Evolutionary conservation across 768 basidiomycete genomes (phyloP), one percentile per base, ranked within the genome.

Genomic region (Pholiota molesta): DNA sequence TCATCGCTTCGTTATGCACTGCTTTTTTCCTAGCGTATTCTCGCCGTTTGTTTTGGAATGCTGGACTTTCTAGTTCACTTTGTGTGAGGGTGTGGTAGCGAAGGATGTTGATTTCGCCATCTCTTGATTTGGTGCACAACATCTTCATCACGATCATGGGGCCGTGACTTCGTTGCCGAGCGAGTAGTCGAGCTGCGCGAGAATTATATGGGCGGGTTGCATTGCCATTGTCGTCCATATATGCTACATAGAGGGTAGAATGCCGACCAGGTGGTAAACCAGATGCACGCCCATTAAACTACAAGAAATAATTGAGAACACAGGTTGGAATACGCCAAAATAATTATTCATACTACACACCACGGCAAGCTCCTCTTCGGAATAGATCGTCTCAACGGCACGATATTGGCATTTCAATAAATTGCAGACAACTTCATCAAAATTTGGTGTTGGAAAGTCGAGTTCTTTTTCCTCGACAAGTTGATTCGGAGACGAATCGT

Each of bases 181-280:
- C 28, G 56, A 62, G 52, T 26, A 62, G 17, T 17, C n/a, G 19
- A 10, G 49, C 62, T 21, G 55, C 62, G 21, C 51, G 62, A 14
- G 49, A 52, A 29, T 58, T 62, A 19, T 53, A 29, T 5, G 62
- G 62, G 28, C 56, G 62, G 3, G 35, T 58, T 5, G 56, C n/a
- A 40, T 44, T 62, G 37, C 52, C 57, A 29, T 62, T 58, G n/a
- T 58, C 26, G 55, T 44, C 55, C 40, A 56, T 56, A 28, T 56
- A 56, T 26, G 39, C 55, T 42, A 45, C 55, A 21, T 45, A 56
- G 23, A 44, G 26, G 11, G 23, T 29, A 23, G 45, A 55, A 16
- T 7, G 13, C 13, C 16, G 39, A 5, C 11, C 19, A 9, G 21
- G 39, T 21, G 40, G 39, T 21, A 13, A 16, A 39, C 33, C n/a